phyloP scores from a whole-genome alignment of 495 filamentous ascomycete species.

The Annulohypoxylon maeteangense region DNA sequence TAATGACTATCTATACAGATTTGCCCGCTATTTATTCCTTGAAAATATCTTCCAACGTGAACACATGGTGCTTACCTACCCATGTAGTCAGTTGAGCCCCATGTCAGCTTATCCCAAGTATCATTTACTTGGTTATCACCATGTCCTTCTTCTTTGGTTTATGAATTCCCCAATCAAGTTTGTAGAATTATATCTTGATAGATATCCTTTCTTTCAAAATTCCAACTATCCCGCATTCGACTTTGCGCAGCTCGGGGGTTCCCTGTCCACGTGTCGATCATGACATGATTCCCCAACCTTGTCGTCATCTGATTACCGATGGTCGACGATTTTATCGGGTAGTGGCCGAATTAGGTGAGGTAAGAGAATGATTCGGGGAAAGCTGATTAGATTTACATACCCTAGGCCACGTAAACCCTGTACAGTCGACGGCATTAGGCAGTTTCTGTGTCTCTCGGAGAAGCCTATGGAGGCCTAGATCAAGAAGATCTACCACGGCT shows the following conservation, averaged over 20 bases:
- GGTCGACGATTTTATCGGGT: constrained; percentile 30
- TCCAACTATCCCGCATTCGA: constrained; percentile 35
- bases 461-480: constrained; percentile 41
- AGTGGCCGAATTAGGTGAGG: constrained; percentile 38
- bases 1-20: neutral
- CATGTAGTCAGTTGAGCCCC: constrained; percentile 1
- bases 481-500: constrained; percentile 30
- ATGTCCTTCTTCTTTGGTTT: constrained; percentile 3
- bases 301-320: constrained; percentile 32
- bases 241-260: constrained; percentile 30
- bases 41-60: neutral
- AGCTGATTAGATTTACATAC: constrained; percentile 31
- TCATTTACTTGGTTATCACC: constrained; percentile 8
- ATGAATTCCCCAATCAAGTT: constrained; percentile 15
- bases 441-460: constrained; percentile 37
- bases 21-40: neutral
- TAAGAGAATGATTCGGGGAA: constrained; percentile 34
- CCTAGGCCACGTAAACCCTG: constrained; percentile 46
- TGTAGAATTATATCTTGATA: constrained; percentile 13
- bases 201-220: constrained; percentile 13
- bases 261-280: constrained; percentile 37
- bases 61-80: neutral
- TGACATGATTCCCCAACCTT: constrained; percentile 36
- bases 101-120: constrained; percentile 4
- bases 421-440: constrained; percentile 40